Evolutionary conservation across 2,329 filamentous ascomycete genomes (phyloP).

Genomic region (Chaetomium globosum): DNA sequence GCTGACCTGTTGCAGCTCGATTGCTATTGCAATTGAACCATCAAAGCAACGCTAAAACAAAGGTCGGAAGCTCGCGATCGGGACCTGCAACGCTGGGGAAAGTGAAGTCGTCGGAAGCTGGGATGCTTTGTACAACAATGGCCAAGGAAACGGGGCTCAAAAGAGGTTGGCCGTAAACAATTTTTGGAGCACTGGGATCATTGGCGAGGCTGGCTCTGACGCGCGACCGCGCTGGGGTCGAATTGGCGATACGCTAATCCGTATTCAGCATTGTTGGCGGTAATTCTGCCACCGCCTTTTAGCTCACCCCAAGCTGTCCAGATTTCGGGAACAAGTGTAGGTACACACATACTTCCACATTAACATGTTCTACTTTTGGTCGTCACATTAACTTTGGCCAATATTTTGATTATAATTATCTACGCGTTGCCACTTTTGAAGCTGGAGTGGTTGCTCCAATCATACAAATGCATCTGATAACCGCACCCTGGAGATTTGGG

Average conservation of each 20-base stretch:
- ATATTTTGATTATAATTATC: background rate
- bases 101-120: constrained; percentile 17
- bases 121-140: constrained; percentile 21
- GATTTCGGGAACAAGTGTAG: too few species aligned
- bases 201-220: constrained; percentile 30
- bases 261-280: constrained; percentile 14
- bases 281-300: constrained; percentile 31
- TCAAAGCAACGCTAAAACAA: constrained; percentile 17
- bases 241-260: constrained; percentile 29
- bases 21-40: constrained; percentile 27
- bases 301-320: background rate
- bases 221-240: constrained; percentile 35
- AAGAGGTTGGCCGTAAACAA: constrained; percentile 40
- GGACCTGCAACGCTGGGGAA: constrained; percentile 7
- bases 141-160: constrained; percentile 25
- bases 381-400: too few species aligned
- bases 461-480: background rate
- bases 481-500: background rate
- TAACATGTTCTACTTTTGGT: too few species aligned
- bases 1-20: constrained; percentile 24
- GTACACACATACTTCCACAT: too few species aligned
- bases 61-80: constrained; percentile 16
- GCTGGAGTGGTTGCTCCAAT: background rate
- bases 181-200: constrained; percentile 40
- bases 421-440: background rate